Evolutionary conservation across 352 stramenopile genomes (phyloP), one percentile per base, ranked within the genome.

Genomic region (Phytophthora fragariae): DNA sequence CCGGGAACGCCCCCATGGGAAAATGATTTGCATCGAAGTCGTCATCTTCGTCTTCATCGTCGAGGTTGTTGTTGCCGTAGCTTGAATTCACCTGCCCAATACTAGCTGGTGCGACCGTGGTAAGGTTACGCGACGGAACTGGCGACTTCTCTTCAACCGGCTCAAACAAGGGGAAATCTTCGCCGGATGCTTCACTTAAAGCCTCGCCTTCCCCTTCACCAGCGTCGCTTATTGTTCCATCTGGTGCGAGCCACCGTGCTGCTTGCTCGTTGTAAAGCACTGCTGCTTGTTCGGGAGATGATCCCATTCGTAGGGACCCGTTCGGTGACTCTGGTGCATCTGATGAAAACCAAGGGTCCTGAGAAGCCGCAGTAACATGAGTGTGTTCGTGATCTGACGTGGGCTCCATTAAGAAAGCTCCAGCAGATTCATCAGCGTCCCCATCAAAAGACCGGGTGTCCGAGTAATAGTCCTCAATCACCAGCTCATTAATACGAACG

Each of bases 381-480:
- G 2, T 24, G 10, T 63, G 35, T 7, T 62, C 59, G 19, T 61
- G 57, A 12, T 58, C 68, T 15, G 62, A n/a, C 5, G 83, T 72
- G 24, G 77, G 54, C 52, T 84, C 78, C 80, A 93, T 87, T 57
- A 94, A 70, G 31, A 93, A 93, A 3, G 76, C 78, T 3, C 85
- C 83, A 44, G 84, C 80, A 29, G 75, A 68, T 37, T 76, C 73
- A 9, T 76, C 59, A 35, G 19, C 61, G 24, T 66, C 8, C 19
- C 41, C 47, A 11, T 72, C 64, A 12, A 77, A 54, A 31, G 59
- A 58, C 29, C 73, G 57, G 29, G 70, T 87, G 0, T 86, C 65
- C 3, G 80, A 77, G 59, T 95, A 97, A 53, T 96, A 97, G 31
- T 97, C 82, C 66, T 97, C 90, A 33, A 97, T 97, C 11, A 97